Evolutionary conservation across 805 yeast genomes (phyloP), one percentile per base, ranked within the genome.

Genomic region (Jamesozyma piceae): DNA sequence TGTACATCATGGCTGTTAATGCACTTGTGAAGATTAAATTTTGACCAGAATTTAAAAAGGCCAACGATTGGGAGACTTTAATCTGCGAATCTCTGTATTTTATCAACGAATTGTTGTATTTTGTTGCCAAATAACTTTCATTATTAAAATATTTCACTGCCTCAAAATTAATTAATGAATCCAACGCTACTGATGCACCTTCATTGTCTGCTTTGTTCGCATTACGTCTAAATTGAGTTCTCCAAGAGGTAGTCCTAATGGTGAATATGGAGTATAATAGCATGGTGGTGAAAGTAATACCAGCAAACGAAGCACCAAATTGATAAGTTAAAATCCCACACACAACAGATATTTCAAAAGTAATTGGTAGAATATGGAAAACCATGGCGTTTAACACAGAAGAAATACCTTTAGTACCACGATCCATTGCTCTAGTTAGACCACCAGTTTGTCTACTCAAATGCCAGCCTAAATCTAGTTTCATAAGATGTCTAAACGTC

Each of bases 371-470:
- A 30, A 92, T 89, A 60, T 92, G 97, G 68, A 92, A 90, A n/a
- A 92, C 95, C 95, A 90, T 85, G 2, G 97, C 95, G 30, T 85
- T 78, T 37, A 92, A 68, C 4, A 92, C 97, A 53, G 84, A 89
- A 11, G 94, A 81, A 42, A 92, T 90, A 67, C 98, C 98, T 54
- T 92, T 90, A 1, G 97, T 90, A 62, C 98, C 98, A 49, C 98
- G 72, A 56, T 92, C 98, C 55, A 92, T 92, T 1, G 97, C 97
- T 47, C 98, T 71, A 0, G 97, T 90, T 28, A 92, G 65, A 0
- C 96, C 97, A 50, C 98, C 98, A 0, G 98, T 92, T 62, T 92
- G 97, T 51, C 89, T 72, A 10, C 90, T 73, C 33, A 92, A 65
- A 62, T 92, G 98, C 74, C 90, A 92, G 18, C 86, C 82, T 42